phyloP scores from a whole-genome alignment of 116 monocot genomes.

The Dioscorea cayenensis region DNA sequence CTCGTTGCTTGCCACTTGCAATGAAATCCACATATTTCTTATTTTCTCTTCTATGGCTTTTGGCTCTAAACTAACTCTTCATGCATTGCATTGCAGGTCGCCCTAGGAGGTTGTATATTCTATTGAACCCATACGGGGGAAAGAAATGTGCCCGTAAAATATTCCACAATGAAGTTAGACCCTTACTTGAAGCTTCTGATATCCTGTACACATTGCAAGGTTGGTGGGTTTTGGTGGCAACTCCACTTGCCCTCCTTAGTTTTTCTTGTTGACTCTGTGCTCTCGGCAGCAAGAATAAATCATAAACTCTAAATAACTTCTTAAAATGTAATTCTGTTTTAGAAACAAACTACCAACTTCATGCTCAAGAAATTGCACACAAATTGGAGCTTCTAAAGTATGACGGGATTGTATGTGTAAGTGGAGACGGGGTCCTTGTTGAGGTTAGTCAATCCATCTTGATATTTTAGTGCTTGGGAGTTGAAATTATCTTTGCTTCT shows the following conservation, averaged over 20 bases:
- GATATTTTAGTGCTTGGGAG: not conserved
- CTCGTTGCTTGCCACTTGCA: too few species aligned
- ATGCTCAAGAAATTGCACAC: conserved; percentile 51
- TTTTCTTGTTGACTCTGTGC: not conserved
- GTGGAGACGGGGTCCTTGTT: conserved; percentile 68
- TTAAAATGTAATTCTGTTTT: conserved; percentile 1
- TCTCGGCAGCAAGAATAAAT: not conserved
- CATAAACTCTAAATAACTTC: not conserved
- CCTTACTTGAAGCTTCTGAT: conserved; percentile 63
- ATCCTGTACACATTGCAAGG: conserved; percentile 69
- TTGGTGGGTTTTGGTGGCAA: conserved; percentile 12
- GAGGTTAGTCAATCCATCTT: conserved; percentile 40
- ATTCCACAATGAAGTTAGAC: conserved; percentile 55
- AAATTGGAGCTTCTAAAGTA: conserved; percentile 39
- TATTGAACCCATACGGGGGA: conserved; percentile 86
- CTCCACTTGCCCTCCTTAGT: not conserved
- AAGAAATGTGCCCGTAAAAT: conserved; percentile 52
- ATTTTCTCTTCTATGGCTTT: too few species aligned
- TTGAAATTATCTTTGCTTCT: not conserved
- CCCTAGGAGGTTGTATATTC: conserved; percentile 59
- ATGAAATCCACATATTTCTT: too few species aligned
- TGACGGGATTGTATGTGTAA: conserved; percentile 72
- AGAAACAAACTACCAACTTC: conserved; percentile 62
- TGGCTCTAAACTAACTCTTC: too few species aligned
- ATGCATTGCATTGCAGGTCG: conserved; percentile 34